Evolutionary conservation across 176 grass and related monocot genomes (phyloP), one percentile per base, ranked within the genome.

Genomic region (Lolium multiflorum): DNA sequence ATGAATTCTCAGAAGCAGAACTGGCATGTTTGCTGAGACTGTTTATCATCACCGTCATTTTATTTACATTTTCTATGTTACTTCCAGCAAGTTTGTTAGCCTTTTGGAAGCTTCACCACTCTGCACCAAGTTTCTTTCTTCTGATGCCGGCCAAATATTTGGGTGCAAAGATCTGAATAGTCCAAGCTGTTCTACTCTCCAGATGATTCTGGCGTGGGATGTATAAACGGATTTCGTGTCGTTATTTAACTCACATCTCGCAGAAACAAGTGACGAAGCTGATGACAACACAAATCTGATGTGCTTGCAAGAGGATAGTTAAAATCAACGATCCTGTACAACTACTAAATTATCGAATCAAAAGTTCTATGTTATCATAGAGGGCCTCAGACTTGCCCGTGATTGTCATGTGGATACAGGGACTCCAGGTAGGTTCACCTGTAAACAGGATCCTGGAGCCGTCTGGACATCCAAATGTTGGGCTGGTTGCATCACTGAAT

Each of bases 1-100:
- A 92, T 24, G 81, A 91, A 89, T 87, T 89, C 2, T 94, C 84
- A 87, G 92, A 94, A 94, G 92, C 85, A 92, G 82, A 88, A 86
- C 92, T 88, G 87, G 92, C 87, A 8, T 89, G 62, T 88, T 78
- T 90, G 79, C 83, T 90, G 73, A 76, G 26, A 44, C 11, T 31
- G 82, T 66, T 71, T 86, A 59, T 91, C 89, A 79, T 91, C 92
- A 89, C 50, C 49, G 72, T 41, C 81, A 54, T 41, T 43, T 43
- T 43, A 43, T 43, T 43, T 43, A 43, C 41, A 43, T 5, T 41
- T 5, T 41, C 39, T 41, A 41, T 5, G 39, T 5, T 41, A 43
- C 0, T 7, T 43, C 41, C 46, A 47, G 46, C 46, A 10, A 47
- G 46, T 43, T 43, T 43, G 41, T 43, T 43, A 35, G 31, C 28